Conservation (phyloP, 768 basidiomycete genomes). For the Lactarius vividus region DNA sequence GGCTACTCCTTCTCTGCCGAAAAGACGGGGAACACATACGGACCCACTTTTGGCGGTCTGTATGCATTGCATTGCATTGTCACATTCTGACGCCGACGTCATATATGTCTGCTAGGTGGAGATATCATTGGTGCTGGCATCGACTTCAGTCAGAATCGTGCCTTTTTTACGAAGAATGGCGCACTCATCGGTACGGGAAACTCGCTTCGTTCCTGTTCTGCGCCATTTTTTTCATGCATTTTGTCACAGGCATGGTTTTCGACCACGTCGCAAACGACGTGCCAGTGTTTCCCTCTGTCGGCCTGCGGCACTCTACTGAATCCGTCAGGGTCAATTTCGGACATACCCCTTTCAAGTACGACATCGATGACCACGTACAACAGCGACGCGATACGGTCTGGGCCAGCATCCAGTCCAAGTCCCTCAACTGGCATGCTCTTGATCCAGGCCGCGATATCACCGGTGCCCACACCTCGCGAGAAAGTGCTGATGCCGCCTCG, state of each 20-base stretch:
- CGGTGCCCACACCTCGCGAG: constrained; percentile 9
- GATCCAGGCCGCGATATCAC: constrained; percentile 24
- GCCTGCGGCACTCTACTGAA: constrained; percentile 78
- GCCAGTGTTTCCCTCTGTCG: constrained; percentile 83
- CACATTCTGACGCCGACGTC: neutral
- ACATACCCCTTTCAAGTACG: constrained; percentile 79
- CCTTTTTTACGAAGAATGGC: constrained; percentile 92
- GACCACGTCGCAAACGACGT: constrained; percentile 64
- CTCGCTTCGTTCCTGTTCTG: constrained; percentile 9
- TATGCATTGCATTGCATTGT: constrained; percentile 25
- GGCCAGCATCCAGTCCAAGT: constrained; percentile 60
- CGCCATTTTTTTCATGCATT: constrained; percentile 17
- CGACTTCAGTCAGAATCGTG: constrained; percentile 76
- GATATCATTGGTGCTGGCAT: constrained; percentile 92
- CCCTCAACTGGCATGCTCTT: constrained; percentile 46
- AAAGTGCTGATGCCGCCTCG: constrained; percentile 44
- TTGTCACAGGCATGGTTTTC: constrained; percentile 57
- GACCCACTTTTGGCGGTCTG: constrained; percentile 79
- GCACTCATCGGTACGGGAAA: constrained; percentile 53
- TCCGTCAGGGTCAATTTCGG: constrained; percentile 86
- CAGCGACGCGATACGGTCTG: constrained; percentile 65
- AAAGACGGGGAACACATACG: constrained; percentile 68
- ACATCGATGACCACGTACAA: constrained; percentile 84
- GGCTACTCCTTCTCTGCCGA: constrained; percentile 75
- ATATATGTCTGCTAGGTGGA: constrained; percentile 50